phyloP scores from a whole-genome alignment of 2,329 filamentous ascomycete genomes.

The Fusarium papillatum region DNA sequence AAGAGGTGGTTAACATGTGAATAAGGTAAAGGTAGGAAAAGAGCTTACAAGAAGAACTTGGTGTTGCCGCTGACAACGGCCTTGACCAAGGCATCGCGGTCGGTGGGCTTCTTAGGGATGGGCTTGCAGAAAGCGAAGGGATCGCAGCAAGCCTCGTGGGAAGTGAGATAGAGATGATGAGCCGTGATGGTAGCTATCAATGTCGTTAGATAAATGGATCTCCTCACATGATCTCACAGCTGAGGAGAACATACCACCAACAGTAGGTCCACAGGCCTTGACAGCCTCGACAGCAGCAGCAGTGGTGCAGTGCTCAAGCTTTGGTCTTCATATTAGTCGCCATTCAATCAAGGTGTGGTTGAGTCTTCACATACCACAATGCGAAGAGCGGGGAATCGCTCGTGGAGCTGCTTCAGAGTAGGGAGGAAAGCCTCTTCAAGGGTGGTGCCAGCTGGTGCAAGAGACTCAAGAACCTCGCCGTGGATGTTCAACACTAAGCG shows the following conservation, averaged over 20 bases:
- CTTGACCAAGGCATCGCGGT: constrained; percentile 79
- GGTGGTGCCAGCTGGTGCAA: constrained; percentile 61
- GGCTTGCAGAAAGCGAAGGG: constrained; percentile 78
- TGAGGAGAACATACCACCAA: constrained; percentile 63
- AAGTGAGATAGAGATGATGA: constrained; percentile 86
- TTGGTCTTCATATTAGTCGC: background rate
- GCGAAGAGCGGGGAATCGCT: constrained; percentile 79
- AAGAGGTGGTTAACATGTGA: background rate
- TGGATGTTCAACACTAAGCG: constrained; percentile 85
- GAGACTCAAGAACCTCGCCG: constrained; percentile 77
- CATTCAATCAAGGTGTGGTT: background rate
- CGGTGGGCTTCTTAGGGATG: constrained; percentile 80
- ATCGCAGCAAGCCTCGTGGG: constrained; percentile 77
- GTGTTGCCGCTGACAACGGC: constrained; percentile 70
- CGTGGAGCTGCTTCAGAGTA: constrained; percentile 80
- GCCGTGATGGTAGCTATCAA: constrained; percentile 82
- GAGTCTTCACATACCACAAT: constrained; percentile 60
- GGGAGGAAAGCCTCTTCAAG: constrained; percentile 79
- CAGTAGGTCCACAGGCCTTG: constrained; percentile 79
- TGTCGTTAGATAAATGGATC: constrained; percentile 2
- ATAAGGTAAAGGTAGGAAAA: background rate
- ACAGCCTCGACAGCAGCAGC: constrained; percentile 86
- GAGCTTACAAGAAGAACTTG: constrained; percentile 79
- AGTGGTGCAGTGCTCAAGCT: constrained; percentile 89
- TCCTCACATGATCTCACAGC: background rate